These are phyloP conservation scores for Euphorbia lathyris DNA, from an alignment of 345 rosid genomes.

Conservation along the genomic window DNA sequence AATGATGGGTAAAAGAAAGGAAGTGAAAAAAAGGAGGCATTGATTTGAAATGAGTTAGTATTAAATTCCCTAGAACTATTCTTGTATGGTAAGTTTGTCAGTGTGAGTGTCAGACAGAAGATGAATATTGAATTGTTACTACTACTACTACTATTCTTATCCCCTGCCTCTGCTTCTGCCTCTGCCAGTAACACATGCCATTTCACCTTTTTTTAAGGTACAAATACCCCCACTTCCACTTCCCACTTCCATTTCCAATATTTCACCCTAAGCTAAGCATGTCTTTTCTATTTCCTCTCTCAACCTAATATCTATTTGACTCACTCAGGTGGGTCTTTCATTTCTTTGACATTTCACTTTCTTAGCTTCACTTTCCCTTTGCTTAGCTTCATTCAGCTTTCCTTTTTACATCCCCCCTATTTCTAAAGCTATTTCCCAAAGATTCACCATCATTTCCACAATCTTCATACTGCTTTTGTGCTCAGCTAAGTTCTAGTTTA, in stretches of 20 bases:
- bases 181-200: slow-evolving; percentile 39
- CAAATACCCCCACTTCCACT: slow-evolving; percentile 28
- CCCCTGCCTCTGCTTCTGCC: slow-evolving; percentile 21
- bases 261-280: slow-evolving; percentile 1
- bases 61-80: slow-evolving; percentile 33
- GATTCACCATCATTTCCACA: neutral
- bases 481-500: too few relatives aligned
- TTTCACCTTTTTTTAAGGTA: slow-evolving; percentile 23
- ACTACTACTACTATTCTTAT: slow-evolving; percentile 23
- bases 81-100: slow-evolving; percentile 34
- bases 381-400: neutral
- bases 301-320: neutral
- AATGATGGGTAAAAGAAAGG: neutral
- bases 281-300: neutral
- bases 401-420: neutral
- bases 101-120: slow-evolving; percentile 18
- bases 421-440: neutral
- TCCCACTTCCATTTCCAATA: slow-evolving; percentile 9
- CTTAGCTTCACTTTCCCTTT: neutral
- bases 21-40: neutral
- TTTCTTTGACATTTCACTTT: neutral
- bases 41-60: slow-evolving; percentile 28
- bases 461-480: neutral
- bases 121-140: slow-evolving; percentile 24
- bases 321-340: neutral